Evolutionary conservation across 176 grass and related monocot species (phyloP).

Genomic region (Musa beccarii): DNA sequence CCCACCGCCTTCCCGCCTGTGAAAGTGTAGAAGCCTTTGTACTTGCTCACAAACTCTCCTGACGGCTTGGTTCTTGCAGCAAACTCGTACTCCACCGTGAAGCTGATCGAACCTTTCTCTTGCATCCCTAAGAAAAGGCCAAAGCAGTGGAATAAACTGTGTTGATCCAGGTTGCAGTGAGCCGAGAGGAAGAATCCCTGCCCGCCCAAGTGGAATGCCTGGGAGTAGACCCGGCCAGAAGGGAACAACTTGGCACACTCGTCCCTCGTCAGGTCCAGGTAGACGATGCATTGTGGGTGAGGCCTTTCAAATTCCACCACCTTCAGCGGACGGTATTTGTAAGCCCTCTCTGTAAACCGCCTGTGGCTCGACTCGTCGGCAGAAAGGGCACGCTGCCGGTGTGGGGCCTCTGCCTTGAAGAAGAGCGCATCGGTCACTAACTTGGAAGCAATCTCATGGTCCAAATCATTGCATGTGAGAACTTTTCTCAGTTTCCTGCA

Average conservation of each 20-base stretch:
- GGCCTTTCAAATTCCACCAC: constrained; percentile 23
- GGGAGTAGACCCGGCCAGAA: constrained; percentile 20
- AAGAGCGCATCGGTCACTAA: constrained; percentile 21
- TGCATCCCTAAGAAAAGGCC: constrained; percentile 30
- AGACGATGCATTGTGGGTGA: constrained; percentile 24
- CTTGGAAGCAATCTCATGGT: constrained; percentile 19
- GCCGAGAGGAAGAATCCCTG: constrained; percentile 28
- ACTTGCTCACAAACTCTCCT: constrained; percentile 22
- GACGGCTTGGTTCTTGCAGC: constrained; percentile 10
- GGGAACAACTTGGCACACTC: constrained; percentile 14
- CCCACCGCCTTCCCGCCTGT: constrained; percentile 25
- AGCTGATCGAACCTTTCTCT: constrained; percentile 25
- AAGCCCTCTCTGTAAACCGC: constrained; percentile 19
- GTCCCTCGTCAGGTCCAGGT: constrained; percentile 20
- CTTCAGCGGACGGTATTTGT: constrained; percentile 25
- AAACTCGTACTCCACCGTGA: constrained; percentile 24
- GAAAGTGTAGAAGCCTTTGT: constrained; percentile 24
- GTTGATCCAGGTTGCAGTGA: constrained; percentile 28
- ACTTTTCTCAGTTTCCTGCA: constrained; percentile 25
- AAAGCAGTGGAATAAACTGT: constrained; percentile 22
- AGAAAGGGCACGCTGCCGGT: constrained; percentile 13
- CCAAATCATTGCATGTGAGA: constrained; percentile 16
- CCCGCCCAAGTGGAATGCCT: constrained; percentile 23
- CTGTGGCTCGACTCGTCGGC: constrained; percentile 2
- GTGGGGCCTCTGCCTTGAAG: constrained; percentile 27